These are phyloP conservation scores for Umbelopsis ramanniana DNA, from an alignment of 192 early-diverging fungal genomes.

Conservation along the genomic window DNA sequence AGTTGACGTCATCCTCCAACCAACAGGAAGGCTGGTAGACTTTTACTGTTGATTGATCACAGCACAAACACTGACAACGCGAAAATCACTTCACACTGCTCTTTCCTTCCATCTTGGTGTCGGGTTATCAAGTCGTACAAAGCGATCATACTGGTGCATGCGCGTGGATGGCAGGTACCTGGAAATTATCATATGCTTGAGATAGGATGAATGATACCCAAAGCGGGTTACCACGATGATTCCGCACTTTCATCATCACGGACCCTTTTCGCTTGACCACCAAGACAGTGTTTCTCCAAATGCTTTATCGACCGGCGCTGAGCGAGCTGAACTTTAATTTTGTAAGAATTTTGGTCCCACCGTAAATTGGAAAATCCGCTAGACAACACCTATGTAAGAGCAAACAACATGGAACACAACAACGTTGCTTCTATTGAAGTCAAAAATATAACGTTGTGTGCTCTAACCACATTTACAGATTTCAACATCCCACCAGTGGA, in stretches of 20 bases:
- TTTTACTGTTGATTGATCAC: neutral
- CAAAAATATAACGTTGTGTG: too few relatives aligned
- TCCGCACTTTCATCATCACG: neutral
- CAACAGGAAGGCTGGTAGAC: neutral
- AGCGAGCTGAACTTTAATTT: too few relatives aligned
- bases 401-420: too few relatives aligned
- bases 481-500: too few relatives aligned
- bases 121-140: neutral
- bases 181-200: neutral
- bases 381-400: too few relatives aligned
- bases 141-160: neutral
- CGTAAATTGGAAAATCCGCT: too few relatives aligned
- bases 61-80: neutral
- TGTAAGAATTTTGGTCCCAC: too few relatives aligned
- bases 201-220: neutral
- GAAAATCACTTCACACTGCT: neutral
- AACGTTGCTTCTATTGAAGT: too few relatives aligned
- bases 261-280: too few relatives aligned
- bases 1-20: neutral
- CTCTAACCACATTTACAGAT: too few relatives aligned
- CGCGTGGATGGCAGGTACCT: slow-evolving; percentile 7
- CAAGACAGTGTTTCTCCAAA: too few relatives aligned
- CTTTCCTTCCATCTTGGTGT: neutral
- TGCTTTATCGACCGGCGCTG: too few relatives aligned
- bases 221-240: neutral